Conservation (phyloP, 2,329 filamentous ascomycete species). For the Diaporthe sp. region DNA sequence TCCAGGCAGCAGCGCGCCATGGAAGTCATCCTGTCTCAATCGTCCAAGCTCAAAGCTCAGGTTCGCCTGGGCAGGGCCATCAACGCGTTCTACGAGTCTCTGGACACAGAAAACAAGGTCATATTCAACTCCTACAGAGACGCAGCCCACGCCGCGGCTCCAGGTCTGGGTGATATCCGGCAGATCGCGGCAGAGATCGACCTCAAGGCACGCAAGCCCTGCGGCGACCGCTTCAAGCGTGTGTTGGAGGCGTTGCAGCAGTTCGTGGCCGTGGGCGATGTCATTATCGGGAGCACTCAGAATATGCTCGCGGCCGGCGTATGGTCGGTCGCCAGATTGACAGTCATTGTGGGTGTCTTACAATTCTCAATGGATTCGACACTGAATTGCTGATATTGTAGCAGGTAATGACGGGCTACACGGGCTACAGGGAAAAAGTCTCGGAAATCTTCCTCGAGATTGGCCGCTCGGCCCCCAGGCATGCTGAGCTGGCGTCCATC, state of each 20-base stretch:
- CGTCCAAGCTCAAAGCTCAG: not conserved
- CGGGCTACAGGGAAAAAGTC: not conserved
- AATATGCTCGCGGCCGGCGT: conserved; percentile 3
- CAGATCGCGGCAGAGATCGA: conserved; percentile 3
- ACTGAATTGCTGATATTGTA: not conserved
- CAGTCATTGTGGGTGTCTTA: not conserved
- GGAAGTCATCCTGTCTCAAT: not conserved
- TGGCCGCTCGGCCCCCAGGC: not conserved
- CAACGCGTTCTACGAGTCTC: not conserved
- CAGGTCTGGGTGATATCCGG: not conserved
- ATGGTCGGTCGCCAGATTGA: conserved; percentile 11
- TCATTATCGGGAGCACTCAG: conserved; percentile 3
- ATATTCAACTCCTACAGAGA: not conserved
- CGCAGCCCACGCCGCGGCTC: not conserved
- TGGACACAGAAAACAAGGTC: not conserved
- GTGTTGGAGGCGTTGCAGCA: not conserved
- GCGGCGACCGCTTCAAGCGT: not conserved
- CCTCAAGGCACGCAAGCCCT: not conserved
- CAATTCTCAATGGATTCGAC: not conserved
- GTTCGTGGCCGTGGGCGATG: not conserved
- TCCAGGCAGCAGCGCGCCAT: not conserved
- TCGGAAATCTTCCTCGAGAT: not conserved
- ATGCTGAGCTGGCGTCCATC: not conserved
- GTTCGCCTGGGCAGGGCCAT: not conserved
- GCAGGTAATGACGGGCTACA: not conserved